phyloP scores from a whole-genome alignment of 2,329 filamentous ascomycete genomes.

The Aspergillus intermedius region DNA sequence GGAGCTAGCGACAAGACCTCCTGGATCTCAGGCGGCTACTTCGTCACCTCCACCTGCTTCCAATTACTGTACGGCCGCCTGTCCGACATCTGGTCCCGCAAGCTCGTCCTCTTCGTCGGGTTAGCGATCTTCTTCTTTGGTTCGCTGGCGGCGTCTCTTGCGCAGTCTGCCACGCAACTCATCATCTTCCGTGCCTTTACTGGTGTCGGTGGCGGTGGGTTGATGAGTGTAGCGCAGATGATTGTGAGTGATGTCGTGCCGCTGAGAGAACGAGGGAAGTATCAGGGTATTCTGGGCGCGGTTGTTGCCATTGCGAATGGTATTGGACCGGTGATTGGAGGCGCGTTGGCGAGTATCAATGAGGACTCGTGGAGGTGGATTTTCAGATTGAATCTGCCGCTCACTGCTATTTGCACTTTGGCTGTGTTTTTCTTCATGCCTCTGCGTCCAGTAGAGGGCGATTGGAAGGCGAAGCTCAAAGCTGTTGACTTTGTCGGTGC shows the following conservation, averaged over 20 bases:
- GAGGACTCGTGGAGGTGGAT: slow-evolving; percentile 48
- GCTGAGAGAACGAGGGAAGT: slow-evolving; percentile 53
- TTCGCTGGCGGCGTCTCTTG: slow-evolving; percentile 54
- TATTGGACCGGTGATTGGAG: slow-evolving; percentile 50
- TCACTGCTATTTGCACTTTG: slow-evolving; percentile 43
- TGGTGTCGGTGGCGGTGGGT: slow-evolving; percentile 56
- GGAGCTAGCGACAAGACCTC: slow-evolving; percentile 46
- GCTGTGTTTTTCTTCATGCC: slow-evolving; percentile 53
- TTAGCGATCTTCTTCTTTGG: slow-evolving; percentile 50
- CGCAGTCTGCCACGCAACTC: slow-evolving; percentile 50
- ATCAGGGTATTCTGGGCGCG: slow-evolving; percentile 50
- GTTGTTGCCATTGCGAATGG: slow-evolving; percentile 51
- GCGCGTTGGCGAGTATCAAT: slow-evolving; percentile 43
- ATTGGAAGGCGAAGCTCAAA: slow-evolving; percentile 47
- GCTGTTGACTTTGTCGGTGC: slow-evolving; percentile 49
- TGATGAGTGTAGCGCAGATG: slow-evolving; percentile 54
- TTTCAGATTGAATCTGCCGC: slow-evolving; percentile 49
- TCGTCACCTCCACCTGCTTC: slow-evolving; percentile 60
- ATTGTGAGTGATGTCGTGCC: slow-evolving; percentile 57
- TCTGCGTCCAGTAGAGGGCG: slow-evolving; percentile 47
- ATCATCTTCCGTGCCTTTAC: slow-evolving; percentile 56
- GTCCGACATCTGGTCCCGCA: slow-evolving; percentile 56
- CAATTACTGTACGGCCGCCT: slow-evolving; percentile 58
- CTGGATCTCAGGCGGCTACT: slow-evolving; percentile 53
- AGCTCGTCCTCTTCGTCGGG: slow-evolving; percentile 50